Conservation (phyloP, 352 stramenopile species). For the Saprolegnia diclina region DNA sequence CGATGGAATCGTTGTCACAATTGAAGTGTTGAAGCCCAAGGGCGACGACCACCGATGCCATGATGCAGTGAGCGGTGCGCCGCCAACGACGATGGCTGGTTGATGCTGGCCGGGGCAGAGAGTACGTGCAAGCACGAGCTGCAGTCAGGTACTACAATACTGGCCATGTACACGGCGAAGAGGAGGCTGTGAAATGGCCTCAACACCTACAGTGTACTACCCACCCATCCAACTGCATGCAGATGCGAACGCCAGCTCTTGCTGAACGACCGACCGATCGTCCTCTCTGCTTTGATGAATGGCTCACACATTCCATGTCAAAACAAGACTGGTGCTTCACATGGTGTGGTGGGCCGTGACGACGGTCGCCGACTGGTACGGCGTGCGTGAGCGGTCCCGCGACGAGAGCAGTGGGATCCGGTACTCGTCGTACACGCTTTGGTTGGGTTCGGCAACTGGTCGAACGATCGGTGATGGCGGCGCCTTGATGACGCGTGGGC, state of each 20-base stretch:
- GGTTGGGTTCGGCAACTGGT: background rate
- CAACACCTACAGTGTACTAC: too few relatives aligned
- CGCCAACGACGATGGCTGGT: too few relatives aligned
- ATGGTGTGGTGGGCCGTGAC: background rate
- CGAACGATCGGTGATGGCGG: background rate
- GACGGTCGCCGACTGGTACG: slow-evolving; percentile 5
- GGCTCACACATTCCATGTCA: background rate
- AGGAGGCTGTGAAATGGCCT: too few relatives aligned
- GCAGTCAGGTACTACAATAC: too few relatives aligned
- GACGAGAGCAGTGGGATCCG: slow-evolving; percentile 9
- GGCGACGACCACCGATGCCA: too few relatives aligned
- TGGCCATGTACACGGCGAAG: too few relatives aligned
- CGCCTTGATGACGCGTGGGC: slow-evolving; percentile 1
- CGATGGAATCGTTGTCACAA: too few relatives aligned
- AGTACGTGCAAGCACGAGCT: too few relatives aligned
- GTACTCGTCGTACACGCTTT: background rate
- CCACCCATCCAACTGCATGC: too few relatives aligned
- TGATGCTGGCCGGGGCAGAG: too few relatives aligned
- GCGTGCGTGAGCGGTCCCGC: background rate
- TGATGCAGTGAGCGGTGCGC: too few relatives aligned
- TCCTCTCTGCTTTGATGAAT: background rate
- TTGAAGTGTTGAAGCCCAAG: too few relatives aligned
- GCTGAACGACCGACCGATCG: background rate
- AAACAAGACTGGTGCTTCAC: background rate
- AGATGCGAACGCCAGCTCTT: background rate